A percentile compares a stretch with the other conserved stretches of the same genome.
phyloP scores from a whole-genome alignment of 2,329 filamentous ascomycete genomes.

The Parafenestella ontariensis region DNA sequence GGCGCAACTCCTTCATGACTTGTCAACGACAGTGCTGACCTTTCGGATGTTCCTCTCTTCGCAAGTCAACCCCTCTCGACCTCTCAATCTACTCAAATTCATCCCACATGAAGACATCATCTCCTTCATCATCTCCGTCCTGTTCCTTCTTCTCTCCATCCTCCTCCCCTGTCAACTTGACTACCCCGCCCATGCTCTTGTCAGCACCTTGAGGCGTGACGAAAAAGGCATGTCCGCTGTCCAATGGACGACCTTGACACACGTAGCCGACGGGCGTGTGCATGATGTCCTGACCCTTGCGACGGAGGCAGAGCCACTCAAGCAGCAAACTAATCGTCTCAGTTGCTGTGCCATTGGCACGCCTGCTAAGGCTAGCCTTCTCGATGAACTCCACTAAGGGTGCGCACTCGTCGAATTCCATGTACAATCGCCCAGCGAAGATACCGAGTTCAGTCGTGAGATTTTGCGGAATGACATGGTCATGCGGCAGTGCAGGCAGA shows the following conservation, averaged over 20 bases:
- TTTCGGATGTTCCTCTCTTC: no score
- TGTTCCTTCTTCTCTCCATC: no score
- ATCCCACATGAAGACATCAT: no score
- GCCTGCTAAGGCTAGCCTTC: background rate
- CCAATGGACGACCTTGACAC: slow-evolving; percentile 56
- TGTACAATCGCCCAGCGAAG: slow-evolving; percentile 65
- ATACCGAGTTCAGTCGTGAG: slow-evolving; percentile 64
- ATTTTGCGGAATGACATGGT: slow-evolving; percentile 56
- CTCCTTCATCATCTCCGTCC: no score
- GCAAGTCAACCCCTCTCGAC: no score
- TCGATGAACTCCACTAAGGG: slow-evolving; percentile 18
- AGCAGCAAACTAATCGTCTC: slow-evolving; percentile 43
- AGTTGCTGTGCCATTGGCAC: slow-evolving; percentile 8
- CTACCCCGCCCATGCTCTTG: no score
- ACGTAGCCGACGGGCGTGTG: slow-evolving; percentile 65
- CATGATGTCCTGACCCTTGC: slow-evolving; percentile 61
- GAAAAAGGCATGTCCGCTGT: slow-evolving; percentile 59
- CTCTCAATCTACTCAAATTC: no score
- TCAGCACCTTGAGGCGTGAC: no score
- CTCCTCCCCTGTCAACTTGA: no score
- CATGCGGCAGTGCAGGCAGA: slow-evolving; percentile 54
- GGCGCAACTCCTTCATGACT: no score
- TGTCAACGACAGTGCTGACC: no score
- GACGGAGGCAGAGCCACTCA: slow-evolving; percentile 62
- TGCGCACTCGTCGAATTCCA: slow-evolving; percentile 54